phyloP scores from a whole-genome alignment of 441 rosid genomes.

The Pelargonium myrrhifolium region DNA sequence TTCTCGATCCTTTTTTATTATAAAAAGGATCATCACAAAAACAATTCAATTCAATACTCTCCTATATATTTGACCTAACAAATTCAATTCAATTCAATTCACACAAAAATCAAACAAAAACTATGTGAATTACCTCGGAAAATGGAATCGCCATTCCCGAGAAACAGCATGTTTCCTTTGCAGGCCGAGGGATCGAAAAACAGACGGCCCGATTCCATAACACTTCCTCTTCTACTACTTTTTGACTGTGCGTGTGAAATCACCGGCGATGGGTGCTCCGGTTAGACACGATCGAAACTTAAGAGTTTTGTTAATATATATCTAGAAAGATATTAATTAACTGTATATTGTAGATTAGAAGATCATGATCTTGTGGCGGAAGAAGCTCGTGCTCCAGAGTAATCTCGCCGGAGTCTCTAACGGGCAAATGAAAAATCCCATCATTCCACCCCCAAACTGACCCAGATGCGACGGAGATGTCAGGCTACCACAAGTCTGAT shows the following conservation, averaged over 20 bases:
- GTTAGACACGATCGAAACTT: neutral
- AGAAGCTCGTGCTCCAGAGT: constrained; percentile 94
- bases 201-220: constrained; percentile 64
- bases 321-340: neutral
- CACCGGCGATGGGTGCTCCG: neutral
- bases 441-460: constrained; percentile 25
- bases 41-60: neutral
- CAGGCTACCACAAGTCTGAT: neutral
- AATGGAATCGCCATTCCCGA: constrained; percentile 41
- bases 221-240: neutral
- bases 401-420: constrained; percentile 82
- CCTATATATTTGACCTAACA: neutral
- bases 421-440: constrained; percentile 82
- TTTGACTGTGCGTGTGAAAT: neutral
- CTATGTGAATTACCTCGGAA: constrained; percentile 36
- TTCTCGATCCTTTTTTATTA: constrained; percentile 36
- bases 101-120: neutral
- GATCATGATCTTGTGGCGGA: constrained; percentile 90
- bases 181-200: constrained; percentile 52
- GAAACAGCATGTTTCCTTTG: constrained; percentile 53
- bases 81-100: too few relatives aligned
- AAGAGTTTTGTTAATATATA: neutral
- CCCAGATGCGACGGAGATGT: neutral
- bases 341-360: constrained; percentile 31
- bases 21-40: neutral